Evolutionary conservation across 176 grass and related monocot genomes (phyloP).

Genomic region (Phoenix dactylifera): DNA sequence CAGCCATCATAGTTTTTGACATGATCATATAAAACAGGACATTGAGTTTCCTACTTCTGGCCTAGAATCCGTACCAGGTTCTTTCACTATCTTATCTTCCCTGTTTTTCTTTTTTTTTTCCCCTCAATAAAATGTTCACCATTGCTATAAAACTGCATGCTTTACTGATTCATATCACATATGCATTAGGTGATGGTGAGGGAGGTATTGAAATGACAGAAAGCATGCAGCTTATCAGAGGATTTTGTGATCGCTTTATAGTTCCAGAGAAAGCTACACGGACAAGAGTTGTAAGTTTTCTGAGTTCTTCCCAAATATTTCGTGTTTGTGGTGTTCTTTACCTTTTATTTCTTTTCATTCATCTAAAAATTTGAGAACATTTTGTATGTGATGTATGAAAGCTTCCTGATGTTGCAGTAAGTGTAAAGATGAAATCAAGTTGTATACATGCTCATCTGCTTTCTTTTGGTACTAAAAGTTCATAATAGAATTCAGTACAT

Average conservation of each 20-base stretch:
- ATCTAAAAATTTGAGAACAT: too few relatives aligned
- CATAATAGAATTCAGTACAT: too few relatives aligned
- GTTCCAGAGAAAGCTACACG: constrained; percentile 61
- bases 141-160: too few relatives aligned
- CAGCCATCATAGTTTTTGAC: too few relatives aligned
- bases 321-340: not conserved
- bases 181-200: constrained; percentile 67
- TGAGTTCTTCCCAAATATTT: too few relatives aligned
- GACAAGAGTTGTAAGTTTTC: constrained; percentile 68
- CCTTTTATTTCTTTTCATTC: too few relatives aligned
- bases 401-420: too few relatives aligned
- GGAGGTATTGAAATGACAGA: constrained; percentile 98
- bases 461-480: too few relatives aligned
- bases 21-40: constrained; percentile 33
- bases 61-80: constrained; percentile 87
- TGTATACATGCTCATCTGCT: too few relatives aligned
- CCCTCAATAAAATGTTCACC: not conserved
- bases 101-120: not conserved
- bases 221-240: constrained; percentile 89
- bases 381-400: too few relatives aligned
- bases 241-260: constrained; percentile 70
- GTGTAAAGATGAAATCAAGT: too few relatives aligned
- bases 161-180: too few relatives aligned
- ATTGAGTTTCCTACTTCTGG: constrained; percentile 89
- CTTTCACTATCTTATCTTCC: not conserved